Evolutionary conservation across 2,329 filamentous ascomycete genomes (phyloP).

Genomic region (Botrytis fabae): DNA sequence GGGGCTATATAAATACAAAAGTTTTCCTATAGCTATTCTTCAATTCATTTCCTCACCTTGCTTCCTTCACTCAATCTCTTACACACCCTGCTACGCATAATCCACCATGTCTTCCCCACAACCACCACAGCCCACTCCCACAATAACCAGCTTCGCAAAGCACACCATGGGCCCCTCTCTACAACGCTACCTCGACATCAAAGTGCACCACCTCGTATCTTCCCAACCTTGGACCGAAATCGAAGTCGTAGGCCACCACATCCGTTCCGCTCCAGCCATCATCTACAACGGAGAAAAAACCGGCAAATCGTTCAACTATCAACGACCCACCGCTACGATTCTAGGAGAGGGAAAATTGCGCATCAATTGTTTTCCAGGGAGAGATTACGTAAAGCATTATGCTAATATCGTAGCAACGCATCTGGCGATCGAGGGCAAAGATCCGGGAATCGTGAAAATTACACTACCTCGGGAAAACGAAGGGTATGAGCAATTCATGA

Average conservation of each 20-base stretch:
- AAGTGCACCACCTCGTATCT: background rate
- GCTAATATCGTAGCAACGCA: slow-evolving; percentile 1
- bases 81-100: background rate
- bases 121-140: background rate
- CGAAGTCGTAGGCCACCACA: background rate
- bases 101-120: background rate
- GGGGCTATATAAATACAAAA: background rate
- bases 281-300: background rate
- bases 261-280: background rate
- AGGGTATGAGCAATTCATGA: background rate
- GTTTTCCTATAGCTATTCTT: too few relatives aligned
- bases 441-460: background rate
- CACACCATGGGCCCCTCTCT: slow-evolving; percentile 3
- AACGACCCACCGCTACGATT: slow-evolving; percentile 1
- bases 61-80: background rate
- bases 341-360: background rate
- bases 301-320: background rate
- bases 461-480: background rate
- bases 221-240: background rate
- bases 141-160: background rate
- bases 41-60: background rate
- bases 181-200: background rate
- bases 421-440: background rate
- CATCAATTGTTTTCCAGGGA: slow-evolving; percentile 8
- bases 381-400: slow-evolving; percentile 1